Percentiles rank a stretch among this genome's conserved stretches.
These are phyloP conservation scores for Acacia concinna DNA, from an alignment of 331 rosid species.

Conservation along the genomic window DNA sequence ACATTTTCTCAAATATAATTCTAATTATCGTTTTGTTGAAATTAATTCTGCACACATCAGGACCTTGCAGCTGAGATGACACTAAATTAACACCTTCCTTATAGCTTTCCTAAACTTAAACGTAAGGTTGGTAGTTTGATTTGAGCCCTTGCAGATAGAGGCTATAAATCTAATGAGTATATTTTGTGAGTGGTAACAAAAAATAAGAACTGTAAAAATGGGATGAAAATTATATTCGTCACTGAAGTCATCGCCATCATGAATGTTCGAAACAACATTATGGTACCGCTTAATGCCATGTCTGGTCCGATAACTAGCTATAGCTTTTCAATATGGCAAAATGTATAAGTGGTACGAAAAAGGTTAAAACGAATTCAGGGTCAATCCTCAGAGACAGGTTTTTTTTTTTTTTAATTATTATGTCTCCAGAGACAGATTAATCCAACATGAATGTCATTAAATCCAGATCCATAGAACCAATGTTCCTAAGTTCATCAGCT, in stretches of 20 bases:
- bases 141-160: too few species aligned
- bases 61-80: too few species aligned
- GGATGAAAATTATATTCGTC: not conserved
- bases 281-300: not conserved
- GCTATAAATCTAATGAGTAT: too few species aligned
- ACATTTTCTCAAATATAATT: too few species aligned
- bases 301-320: not conserved
- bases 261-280: not conserved
- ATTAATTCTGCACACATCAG: too few species aligned
- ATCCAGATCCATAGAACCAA: constrained; percentile 32
- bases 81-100: too few species aligned
- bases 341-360: not conserved
- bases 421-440: not conserved
- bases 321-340: not conserved
- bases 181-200: too few species aligned
- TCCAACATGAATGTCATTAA: constrained; percentile 34
- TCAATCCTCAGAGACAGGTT: constrained; percentile 13
- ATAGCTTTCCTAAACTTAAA: too few species aligned
- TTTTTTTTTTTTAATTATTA: too few species aligned
- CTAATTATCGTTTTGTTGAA: too few species aligned
- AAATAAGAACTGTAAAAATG: too few species aligned
- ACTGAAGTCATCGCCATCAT: not conserved
- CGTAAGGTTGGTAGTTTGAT: too few species aligned
- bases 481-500: constrained; percentile 10
- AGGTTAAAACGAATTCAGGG: not conserved